A percentile compares a stretch with the other conserved stretches of the same genome.
Evolutionary conservation across 192 early-diverging fungal species (phyloP).

Genomic region (Coemansia sp.): DNA sequence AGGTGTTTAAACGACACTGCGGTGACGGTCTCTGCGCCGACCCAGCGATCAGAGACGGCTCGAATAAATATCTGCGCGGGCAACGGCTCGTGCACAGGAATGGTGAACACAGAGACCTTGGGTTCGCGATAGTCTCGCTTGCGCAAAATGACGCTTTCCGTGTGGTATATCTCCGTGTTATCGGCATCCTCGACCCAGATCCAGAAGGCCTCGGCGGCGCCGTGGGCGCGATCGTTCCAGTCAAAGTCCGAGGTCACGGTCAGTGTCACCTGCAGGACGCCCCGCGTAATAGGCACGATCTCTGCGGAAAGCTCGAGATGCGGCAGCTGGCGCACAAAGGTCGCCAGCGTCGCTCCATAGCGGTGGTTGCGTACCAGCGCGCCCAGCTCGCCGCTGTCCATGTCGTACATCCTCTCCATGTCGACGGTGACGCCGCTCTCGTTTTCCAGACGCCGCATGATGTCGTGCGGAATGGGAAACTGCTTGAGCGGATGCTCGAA

Average conservation of each 20-base stretch:
- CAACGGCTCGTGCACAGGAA: conserved; percentile 88
- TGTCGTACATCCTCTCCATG: conserved; percentile 76
- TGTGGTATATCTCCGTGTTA: conserved; percentile 85
- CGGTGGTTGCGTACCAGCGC: conserved; percentile 75
- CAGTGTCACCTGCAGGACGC: conserved; percentile 80
- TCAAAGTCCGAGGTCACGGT: conserved; percentile 81
- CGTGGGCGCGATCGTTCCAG: conserved; percentile 95
- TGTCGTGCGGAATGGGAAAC: conserved; percentile 67
- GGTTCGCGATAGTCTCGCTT: conserved; percentile 65
- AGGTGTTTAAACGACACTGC: conserved; percentile 91
- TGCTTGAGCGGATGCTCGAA: conserved; percentile 87
- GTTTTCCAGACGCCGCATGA: conserved; percentile 64
- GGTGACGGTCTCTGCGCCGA: conserved; percentile 81
- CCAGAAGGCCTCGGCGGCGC: conserved; percentile 87
- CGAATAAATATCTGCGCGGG: conserved; percentile 89
- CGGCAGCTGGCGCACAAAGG: conserved; percentile 84
- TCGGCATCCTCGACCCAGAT: conserved; percentile 94
- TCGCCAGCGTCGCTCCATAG: conserved; percentile 71
- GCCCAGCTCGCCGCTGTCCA: conserved; percentile 82
- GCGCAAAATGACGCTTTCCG: conserved; percentile 84
- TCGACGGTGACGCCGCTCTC: conserved; percentile 21
- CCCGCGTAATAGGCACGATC: conserved; percentile 91
- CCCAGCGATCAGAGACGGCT: conserved; percentile 94
- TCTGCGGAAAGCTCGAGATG: conserved; percentile 71
- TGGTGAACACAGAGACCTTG: conserved; percentile 75